Percentiles rank a stretch among this genome's conserved stretches.
Conservation (phyloP, 2,329 filamentous ascomycete species). For the Bisporella sp. region DNA sequence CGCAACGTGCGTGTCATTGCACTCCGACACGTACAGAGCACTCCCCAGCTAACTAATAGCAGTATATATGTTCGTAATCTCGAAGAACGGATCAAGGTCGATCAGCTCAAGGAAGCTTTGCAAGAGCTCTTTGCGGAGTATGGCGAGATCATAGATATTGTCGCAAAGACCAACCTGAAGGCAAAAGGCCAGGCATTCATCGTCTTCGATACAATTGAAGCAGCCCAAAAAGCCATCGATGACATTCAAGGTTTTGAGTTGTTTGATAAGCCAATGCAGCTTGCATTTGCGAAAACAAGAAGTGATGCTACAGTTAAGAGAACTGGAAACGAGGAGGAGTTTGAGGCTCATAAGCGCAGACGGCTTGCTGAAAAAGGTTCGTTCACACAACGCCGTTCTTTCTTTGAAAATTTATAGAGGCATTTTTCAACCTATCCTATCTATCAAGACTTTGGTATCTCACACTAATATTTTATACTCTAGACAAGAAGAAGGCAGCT, state of each 20-base stretch:
- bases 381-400: slow-evolving; percentile 9
- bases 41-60: slow-evolving; percentile 14
- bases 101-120: slow-evolving; percentile 67
- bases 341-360: slow-evolving; percentile 80
- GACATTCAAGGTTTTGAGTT: slow-evolving; percentile 89
- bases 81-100: slow-evolving; percentile 83
- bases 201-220: slow-evolving; percentile 76
- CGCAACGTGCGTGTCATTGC: slow-evolving; percentile 70
- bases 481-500: slow-evolving; percentile 70
- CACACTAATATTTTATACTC: background rate
- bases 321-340: slow-evolving; percentile 68
- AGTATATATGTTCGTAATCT: slow-evolving; percentile 75
- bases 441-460: too few species aligned
- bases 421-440: background rate
- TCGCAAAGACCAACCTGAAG: slow-evolving; percentile 84
- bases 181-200: slow-evolving; percentile 95
- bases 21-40: slow-evolving; percentile 50
- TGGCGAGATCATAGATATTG: slow-evolving; percentile 75
- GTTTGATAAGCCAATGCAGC: slow-evolving; percentile 82
- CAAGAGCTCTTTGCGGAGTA: slow-evolving; percentile 80
- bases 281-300: slow-evolving; percentile 73
- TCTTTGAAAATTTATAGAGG: background rate
- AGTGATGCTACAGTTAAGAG: slow-evolving; percentile 82
- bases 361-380: slow-evolving; percentile 85
- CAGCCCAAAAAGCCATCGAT: slow-evolving; percentile 75